These are phyloP conservation scores for Eimeria falciformis DNA, from an alignment of 169 alveolate species.

Conservation along the genomic window DNA sequence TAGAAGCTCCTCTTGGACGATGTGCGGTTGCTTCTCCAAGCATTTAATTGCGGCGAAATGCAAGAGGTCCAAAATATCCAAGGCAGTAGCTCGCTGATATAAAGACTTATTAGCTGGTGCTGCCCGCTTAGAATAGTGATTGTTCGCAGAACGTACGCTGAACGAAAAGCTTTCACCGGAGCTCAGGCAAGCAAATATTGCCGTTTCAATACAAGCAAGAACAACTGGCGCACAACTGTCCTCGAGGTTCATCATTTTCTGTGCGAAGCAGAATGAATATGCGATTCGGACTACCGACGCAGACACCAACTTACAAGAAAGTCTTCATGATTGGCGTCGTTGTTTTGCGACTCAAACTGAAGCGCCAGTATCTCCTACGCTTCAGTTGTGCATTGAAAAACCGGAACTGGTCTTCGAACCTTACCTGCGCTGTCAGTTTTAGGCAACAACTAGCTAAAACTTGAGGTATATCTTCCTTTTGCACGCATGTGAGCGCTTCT, in stretches of 20 bases:
- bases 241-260: constrained; percentile 66
- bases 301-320: constrained; percentile 19
- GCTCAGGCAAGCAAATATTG: constrained; percentile 55
- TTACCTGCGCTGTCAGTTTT: constrained; percentile 72
- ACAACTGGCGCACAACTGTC: constrained; percentile 47
- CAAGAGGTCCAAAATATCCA: constrained; percentile 55
- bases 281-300: background rate
- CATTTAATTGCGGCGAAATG: constrained; percentile 33
- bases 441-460: constrained; percentile 64
- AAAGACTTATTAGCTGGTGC: constrained; percentile 9
- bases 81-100: constrained; percentile 57
- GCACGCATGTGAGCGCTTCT: constrained; percentile 14
- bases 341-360: constrained; percentile 69
- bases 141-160: constrained; percentile 13
- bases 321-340: constrained; percentile 56
- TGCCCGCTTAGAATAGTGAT: background rate
- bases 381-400: background rate
- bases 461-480: constrained; percentile 62
- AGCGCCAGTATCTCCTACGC: constrained; percentile 11
- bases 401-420: background rate
- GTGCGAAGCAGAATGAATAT: background rate
- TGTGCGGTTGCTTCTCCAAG: constrained; percentile 37
- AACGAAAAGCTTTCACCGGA: constrained; percentile 48
- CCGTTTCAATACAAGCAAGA: constrained; percentile 43
- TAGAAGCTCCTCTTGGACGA: constrained; percentile 18